phyloP scores from a whole-genome alignment of 192 early-diverging fungal species.

The Jimgerdemannia lactiflua region DNA sequence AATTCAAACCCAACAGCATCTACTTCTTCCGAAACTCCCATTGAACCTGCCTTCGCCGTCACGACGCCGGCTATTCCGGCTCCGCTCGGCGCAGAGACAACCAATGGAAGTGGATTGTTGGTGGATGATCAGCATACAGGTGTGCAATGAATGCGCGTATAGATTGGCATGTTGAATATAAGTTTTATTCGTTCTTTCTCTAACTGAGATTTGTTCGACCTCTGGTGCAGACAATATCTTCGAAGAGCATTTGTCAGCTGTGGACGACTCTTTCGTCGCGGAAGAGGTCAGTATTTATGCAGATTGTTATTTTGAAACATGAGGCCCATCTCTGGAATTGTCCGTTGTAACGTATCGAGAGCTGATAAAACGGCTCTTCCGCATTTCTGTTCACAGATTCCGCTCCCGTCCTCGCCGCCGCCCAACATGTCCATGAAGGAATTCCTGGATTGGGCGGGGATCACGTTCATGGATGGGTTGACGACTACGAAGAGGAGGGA shows the following conservation, averaged over 20 bases:
- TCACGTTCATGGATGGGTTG: conserved; percentile 15
- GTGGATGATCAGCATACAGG: background rate
- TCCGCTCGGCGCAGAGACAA: background rate
- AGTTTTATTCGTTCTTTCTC: background rate
- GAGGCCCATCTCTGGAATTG: no score
- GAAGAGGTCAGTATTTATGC: background rate
- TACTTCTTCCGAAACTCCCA: background rate
- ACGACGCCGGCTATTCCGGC: background rate
- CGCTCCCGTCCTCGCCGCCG: background rate
- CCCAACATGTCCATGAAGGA: conserved; percentile 16
- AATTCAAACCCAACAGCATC: background rate
- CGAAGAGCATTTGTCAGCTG: conserved; percentile 3
- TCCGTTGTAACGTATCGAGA: no score
- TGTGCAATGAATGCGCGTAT: background rate
- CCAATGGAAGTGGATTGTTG: background rate
- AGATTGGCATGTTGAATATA: background rate
- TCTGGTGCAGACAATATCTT: conserved; percentile 1
- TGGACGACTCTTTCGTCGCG: conserved; percentile 13
- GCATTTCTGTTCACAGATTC: background rate
- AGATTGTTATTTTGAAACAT: no score
- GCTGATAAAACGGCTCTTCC: no score
- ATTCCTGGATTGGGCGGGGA: conserved; percentile 10
- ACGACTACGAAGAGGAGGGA: conserved; percentile 3
- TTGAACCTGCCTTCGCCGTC: background rate
- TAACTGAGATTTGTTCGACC: background rate